phyloP scores from a whole-genome alignment of 2,329 filamentous ascomycete genomes.

The Alternaria burnsii region DNA sequence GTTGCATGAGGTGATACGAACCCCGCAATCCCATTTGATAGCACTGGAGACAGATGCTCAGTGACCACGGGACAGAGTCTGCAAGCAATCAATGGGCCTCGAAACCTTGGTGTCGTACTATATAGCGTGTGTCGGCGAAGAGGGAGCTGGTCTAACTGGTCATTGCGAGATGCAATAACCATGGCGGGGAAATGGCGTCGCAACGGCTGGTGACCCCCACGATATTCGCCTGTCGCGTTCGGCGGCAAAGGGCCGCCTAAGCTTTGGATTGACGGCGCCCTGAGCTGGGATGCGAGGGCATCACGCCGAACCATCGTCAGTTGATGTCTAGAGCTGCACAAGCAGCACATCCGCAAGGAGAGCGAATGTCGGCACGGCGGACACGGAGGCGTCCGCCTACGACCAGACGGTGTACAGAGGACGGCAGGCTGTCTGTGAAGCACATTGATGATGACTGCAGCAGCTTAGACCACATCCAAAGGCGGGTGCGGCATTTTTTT shows the following conservation, averaged over 20 bases:
- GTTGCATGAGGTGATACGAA: constrained; percentile 16
- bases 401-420: constrained; percentile 5
- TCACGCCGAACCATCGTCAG: constrained; percentile 9
- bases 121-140: constrained; percentile 15
- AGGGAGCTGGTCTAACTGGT: constrained; percentile 7
- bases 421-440: constrained; percentile 10
- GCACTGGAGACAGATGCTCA: not conserved
- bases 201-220: constrained; percentile 19
- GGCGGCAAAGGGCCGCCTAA: constrained; percentile 22
- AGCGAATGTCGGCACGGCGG: constrained; percentile 13
- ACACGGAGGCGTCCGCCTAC: not conserved
- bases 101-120: not conserved
- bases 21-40: constrained; percentile 14
- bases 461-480: constrained; percentile 15
- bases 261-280: constrained; percentile 19
- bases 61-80: not conserved
- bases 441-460: constrained; percentile 20
- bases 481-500: constrained; percentile 31
- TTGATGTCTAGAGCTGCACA: constrained; percentile 2
- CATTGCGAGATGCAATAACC: constrained; percentile 3
- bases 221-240: constrained; percentile 19
- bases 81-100: constrained; percentile 6
- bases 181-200: constrained; percentile 5
- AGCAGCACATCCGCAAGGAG: constrained; percentile 2
- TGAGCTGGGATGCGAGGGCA: constrained; percentile 6